Evolutionary conservation across 441 rosid species (phyloP).

Genomic region (Biscutella laevigata): DNA sequence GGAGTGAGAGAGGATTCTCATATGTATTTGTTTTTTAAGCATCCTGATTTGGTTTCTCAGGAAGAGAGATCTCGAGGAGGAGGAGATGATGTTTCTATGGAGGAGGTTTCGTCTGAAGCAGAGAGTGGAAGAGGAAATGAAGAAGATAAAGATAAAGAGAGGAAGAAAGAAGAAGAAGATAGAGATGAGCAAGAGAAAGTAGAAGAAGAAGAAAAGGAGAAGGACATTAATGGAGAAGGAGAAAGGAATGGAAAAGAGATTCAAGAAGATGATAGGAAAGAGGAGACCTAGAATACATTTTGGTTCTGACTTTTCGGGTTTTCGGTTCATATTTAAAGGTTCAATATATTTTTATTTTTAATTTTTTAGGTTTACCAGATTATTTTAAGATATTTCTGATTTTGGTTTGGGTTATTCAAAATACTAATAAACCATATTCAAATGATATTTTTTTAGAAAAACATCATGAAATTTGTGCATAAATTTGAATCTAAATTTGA

Average conservation of each 20-base stretch:
- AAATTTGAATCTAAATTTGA: too few relatives aligned
- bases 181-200: not conserved
- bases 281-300: not conserved
- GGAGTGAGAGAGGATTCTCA: constrained; percentile 53
- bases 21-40: constrained; percentile 45
- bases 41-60: constrained; percentile 27
- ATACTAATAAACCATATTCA: too few relatives aligned
- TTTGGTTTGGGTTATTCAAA: too few relatives aligned
- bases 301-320: too few relatives aligned
- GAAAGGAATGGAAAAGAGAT: not conserved
- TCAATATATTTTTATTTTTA: too few relatives aligned
- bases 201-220: not conserved
- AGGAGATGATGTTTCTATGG: not conserved
- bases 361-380: too few relatives aligned
- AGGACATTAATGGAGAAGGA: not conserved
- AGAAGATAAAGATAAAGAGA: not conserved
- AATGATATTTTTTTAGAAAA: too few relatives aligned
- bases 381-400: too few relatives aligned
- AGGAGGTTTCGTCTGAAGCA: constrained; percentile 19
- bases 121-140: constrained; percentile 1
- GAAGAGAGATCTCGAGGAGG: constrained; percentile 5
- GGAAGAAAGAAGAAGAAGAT: not conserved
- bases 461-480: too few relatives aligned
- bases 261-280: not conserved
- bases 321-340: too few relatives aligned